Conservation (phyloP, 2,329 filamentous ascomycete genomes). For the Trichoderma simmonsii region DNA sequence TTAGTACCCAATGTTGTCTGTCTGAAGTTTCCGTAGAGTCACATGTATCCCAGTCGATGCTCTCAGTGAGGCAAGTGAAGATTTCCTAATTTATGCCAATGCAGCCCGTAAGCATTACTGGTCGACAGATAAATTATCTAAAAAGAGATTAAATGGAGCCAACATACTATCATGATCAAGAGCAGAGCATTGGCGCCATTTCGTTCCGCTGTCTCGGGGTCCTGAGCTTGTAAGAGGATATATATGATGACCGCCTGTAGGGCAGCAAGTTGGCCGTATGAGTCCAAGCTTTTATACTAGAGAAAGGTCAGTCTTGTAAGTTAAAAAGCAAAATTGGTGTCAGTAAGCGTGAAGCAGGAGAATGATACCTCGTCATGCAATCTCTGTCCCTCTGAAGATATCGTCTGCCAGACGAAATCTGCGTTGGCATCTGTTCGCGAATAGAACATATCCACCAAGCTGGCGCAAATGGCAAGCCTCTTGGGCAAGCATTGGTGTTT, state of each 20-base stretch:
- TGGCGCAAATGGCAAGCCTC: conserved; percentile 5
- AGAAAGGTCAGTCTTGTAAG: not conserved
- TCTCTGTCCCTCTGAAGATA: conserved; percentile 3
- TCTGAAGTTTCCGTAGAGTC: not conserved
- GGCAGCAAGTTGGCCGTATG: not conserved
- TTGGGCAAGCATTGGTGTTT: conserved; percentile 10
- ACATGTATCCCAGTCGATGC: not conserved
- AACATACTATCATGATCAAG: not conserved
- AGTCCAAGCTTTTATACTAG: not conserved
- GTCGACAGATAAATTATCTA: not conserved
- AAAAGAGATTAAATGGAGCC: not conserved
- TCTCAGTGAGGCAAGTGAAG: conserved; percentile 9
- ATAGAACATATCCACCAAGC: conserved; percentile 4
- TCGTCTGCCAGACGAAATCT: conserved; percentile 3
- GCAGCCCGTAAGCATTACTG: not conserved
- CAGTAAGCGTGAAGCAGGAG: not conserved
- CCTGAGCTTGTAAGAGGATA: conserved; percentile 1
- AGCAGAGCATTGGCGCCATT: conserved; percentile 10
- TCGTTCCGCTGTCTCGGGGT: not conserved
- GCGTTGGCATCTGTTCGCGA: not conserved
- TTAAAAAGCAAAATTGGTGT: not conserved
- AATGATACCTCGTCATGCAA: not conserved
- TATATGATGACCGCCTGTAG: conserved; percentile 8
- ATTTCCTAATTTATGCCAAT: not conserved
- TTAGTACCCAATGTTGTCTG: not conserved